phyloP scores from a whole-genome alignment of 768 basidiomycete genomes.

The Agrocybe praecox region DNA sequence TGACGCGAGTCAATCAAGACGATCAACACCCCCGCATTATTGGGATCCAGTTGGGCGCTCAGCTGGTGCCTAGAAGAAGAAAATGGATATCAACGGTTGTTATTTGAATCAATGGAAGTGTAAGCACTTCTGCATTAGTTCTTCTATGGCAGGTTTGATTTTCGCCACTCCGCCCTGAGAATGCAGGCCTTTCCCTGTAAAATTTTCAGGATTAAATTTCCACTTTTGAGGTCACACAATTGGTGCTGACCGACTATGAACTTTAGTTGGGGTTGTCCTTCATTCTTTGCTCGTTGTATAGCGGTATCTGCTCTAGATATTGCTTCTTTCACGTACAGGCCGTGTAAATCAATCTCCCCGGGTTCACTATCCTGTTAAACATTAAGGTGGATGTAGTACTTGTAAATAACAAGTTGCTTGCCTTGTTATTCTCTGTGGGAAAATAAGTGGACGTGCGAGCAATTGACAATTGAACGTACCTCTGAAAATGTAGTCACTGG shows the following conservation, averaged over 20 bases:
- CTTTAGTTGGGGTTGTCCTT: constrained; percentile 65
- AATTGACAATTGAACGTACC: constrained; percentile 42
- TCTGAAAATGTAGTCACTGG: constrained; percentile 85
- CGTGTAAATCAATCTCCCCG: constrained; percentile 88
- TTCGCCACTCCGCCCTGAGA: constrained; percentile 77
- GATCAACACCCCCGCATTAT: constrained; percentile 84
- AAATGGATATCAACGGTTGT: background rate
- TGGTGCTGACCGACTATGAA: constrained; percentile 79
- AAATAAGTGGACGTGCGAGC: background rate
- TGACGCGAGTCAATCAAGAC: constrained; percentile 59
- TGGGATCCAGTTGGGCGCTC: constrained; percentile 72
- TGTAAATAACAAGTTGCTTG: constrained; percentile 17
- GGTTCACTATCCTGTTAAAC: constrained; percentile 56
- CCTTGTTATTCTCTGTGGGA: constrained; percentile 74
- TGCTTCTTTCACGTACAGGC: constrained; percentile 93
- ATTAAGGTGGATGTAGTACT: background rate
- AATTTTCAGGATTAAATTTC: background rate
- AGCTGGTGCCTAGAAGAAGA: constrained; percentile 61
- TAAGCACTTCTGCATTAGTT: constrained; percentile 77
- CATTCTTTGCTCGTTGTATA: constrained; percentile 63
- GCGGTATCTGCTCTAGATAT: constrained; percentile 72
- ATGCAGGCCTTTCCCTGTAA: constrained; percentile 83
- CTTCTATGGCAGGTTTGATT: constrained; percentile 90
- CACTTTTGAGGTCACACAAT: background rate
- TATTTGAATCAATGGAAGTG: background rate